A percentile compares a stretch with the other conserved stretches of the same genome.
phyloP scores from a whole-genome alignment of 495 filamentous ascomycete species.

The Trichocladium uniseriatum region DNA sequence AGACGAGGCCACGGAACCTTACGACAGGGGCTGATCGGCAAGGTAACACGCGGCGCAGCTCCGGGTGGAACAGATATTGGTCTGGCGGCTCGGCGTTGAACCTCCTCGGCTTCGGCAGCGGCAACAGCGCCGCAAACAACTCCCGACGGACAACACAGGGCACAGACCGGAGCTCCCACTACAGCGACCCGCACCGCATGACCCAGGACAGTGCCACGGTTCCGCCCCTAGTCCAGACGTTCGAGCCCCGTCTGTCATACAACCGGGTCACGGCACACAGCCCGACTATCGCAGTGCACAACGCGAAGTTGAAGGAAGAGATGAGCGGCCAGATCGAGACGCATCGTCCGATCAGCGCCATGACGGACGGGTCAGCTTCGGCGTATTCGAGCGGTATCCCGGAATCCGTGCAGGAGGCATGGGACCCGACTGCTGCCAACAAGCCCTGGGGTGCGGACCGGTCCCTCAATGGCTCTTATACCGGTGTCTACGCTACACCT shows the following conservation, averaged over 20 bases:
- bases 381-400: conserved; percentile 52
- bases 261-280: conserved; percentile 54
- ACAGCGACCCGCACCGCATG: conserved; percentile 42
- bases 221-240: conserved; percentile 37
- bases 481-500: conserved; percentile 30
- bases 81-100: conserved; percentile 46
- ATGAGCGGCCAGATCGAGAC: conserved; percentile 54
- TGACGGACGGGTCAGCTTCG: conserved; percentile 40
- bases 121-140: conserved; percentile 14
- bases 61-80: conserved; percentile 54
- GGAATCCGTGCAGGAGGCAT: conserved; percentile 42
- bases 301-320: conserved; percentile 43
- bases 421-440: conserved; percentile 37
- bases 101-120: conserved; percentile 40
- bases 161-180: conserved; percentile 43
- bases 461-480: conserved; percentile 55
- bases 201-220: conserved; percentile 47
- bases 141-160: conserved; percentile 36
- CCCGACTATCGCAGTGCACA: conserved; percentile 52
- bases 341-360: conserved; percentile 40
- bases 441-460: conserved; percentile 40
- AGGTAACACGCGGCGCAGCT: conserved; percentile 40
- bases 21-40: conserved; percentile 16
- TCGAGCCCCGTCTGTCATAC: conserved; percentile 42
- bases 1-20: conserved; percentile 30